Conservation (phyloP, 2,329 filamentous ascomycete species). For the Sporothrix protearum region DNA sequence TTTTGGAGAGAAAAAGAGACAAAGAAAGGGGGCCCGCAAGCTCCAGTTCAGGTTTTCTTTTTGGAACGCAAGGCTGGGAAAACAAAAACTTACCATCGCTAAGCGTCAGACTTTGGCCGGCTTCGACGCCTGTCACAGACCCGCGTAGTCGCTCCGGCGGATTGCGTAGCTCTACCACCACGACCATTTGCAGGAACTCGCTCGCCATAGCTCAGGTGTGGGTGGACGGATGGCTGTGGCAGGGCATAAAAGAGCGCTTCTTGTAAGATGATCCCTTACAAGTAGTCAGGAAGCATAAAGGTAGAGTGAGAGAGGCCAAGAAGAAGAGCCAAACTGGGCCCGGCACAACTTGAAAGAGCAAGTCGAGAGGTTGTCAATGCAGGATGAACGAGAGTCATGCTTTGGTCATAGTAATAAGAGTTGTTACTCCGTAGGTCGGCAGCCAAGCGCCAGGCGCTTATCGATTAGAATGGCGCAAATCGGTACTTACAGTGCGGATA, state of each 20-base stretch:
- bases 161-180: constrained; percentile 58
- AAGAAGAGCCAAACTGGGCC: background rate
- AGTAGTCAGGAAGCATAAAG: background rate
- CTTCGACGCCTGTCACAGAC: constrained; percentile 63
- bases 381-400: background rate
- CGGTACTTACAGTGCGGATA: background rate
- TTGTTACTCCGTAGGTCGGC: background rate
- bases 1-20: background rate
- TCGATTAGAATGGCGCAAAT: constrained; percentile 15
- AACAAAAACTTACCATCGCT: constrained; percentile 57
- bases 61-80: background rate
- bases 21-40: background rate
- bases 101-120: constrained; percentile 65
- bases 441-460: constrained; percentile 11
- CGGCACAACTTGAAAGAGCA: background rate
- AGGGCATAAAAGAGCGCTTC: background rate
- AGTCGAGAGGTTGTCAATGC: background rate
- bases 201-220: constrained; percentile 53
- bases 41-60: background rate
- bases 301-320: no score
- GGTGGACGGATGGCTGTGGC: background rate
- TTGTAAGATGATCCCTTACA: background rate
- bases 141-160: constrained; percentile 65
- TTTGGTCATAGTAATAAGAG: background rate
- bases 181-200: constrained; percentile 70